phyloP scores from a whole-genome alignment of 2,329 filamentous ascomycete genomes.

The Trichoderma gracile region DNA sequence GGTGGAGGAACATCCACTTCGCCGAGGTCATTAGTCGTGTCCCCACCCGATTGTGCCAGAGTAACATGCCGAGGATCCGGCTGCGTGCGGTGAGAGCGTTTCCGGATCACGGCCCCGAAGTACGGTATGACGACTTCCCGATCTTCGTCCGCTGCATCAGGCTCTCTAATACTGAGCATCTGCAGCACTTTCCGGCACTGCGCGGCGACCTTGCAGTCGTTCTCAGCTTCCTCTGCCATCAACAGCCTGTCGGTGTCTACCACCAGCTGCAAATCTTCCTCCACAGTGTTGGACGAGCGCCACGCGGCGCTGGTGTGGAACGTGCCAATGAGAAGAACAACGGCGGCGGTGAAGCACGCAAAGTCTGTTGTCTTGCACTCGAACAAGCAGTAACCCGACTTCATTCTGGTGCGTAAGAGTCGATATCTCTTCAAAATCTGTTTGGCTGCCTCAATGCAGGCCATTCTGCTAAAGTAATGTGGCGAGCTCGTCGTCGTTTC shows the following conservation, averaged over 20 bases:
- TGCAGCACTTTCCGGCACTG: constrained; percentile 29
- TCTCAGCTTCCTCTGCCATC: constrained; percentile 9
- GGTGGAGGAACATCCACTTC: constrained; percentile 7
- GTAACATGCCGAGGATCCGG: background rate
- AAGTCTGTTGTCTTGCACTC: constrained; percentile 51
- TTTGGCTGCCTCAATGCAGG: constrained; percentile 25
- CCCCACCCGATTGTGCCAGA: background rate
- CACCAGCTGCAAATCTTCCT: constrained; percentile 23
- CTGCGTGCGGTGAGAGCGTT: constrained; percentile 14
- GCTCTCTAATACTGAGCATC: background rate
- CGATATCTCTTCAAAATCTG: constrained; percentile 33
- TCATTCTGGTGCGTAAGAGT: constrained; percentile 37
- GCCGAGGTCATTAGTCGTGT: background rate
- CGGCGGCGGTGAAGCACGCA: constrained; percentile 47
- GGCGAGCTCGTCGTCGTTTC: constrained; percentile 36
- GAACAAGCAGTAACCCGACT: constrained; percentile 38
- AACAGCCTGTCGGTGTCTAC: constrained; percentile 20
- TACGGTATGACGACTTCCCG: constrained; percentile 25
- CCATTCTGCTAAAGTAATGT: constrained; percentile 39
- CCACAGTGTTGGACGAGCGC: background rate
- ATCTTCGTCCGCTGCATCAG: background rate
- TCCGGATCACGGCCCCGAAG: constrained; percentile 27
- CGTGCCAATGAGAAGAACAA: constrained; percentile 44
- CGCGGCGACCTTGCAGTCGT: constrained; percentile 25
- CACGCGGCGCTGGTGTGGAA: background rate